Evolutionary conservation across 768 basidiomycete species (phyloP), one percentile per base, ranked within the genome.

Genomic region (Termitomyces sp.): DNA sequence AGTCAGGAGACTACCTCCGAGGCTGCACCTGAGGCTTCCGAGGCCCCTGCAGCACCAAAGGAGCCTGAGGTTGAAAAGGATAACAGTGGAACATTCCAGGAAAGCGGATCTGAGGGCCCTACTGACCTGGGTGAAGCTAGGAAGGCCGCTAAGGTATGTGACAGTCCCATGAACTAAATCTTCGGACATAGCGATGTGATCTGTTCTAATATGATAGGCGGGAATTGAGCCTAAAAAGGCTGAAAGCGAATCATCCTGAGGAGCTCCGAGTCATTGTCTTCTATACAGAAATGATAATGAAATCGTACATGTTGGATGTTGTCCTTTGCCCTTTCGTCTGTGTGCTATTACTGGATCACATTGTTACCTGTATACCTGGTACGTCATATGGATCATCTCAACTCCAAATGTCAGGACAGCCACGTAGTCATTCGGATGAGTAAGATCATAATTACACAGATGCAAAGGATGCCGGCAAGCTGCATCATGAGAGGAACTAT

Each of bases 61-160:
- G 53, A 58, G 44, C 42, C 56, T 15, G 57, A 63, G 33, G 44
- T 16, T 16, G 41, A 2, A 2, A 57, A 58, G 26, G 56, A 60
- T 18, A 22, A 39, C 13, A 49, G 58, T 9, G 68, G 62, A 26
- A 64, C 64, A 33, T 62, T 56, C 60, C 65, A 64, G 37, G 61
- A 66, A 29, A 53, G 44, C n/a, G 64, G 65, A 16, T 66, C 64
- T 22, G 56, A 60, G 7, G 66, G 64, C 15, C 65, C 70, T 9
- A 64, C 67, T 10, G 54, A 71, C 39, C 15, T 64, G 57, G 66
- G 61, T 12, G 61, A 57, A 37, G 65, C 70, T 28, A 59, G 68
- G 50, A 57, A 66, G 52, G 66, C 68, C 42, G 65, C 69, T 6
- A 57, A 59, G 59, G 73, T 70, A 57, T 54, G 70, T 64, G n/a